phyloP scores from a whole-genome alignment of 768 basidiomycete species.

The Leucocoprinus leucothites region DNA sequence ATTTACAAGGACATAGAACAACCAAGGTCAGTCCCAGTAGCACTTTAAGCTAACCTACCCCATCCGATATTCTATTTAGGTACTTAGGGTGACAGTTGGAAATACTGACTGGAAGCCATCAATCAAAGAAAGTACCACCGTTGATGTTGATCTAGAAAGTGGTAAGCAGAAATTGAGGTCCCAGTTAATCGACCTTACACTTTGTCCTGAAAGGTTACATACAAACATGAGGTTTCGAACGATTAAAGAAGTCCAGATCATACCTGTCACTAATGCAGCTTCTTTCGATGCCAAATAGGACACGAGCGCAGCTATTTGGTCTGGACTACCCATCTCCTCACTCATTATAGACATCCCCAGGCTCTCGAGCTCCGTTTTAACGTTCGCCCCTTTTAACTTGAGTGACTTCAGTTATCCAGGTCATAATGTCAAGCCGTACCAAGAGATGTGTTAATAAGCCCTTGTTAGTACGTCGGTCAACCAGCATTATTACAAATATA shows the following conservation, averaged over 20 bases:
- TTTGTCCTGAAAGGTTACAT: slow-evolving; percentile 5
- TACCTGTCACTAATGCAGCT: slow-evolving; percentile 18
- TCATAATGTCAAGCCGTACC: not conserved
- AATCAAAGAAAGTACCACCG: slow-evolving; percentile 19
- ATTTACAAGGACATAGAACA: no score
- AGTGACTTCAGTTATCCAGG: not conserved
- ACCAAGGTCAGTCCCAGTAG: no score
- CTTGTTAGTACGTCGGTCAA: not conserved
- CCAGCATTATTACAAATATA: not conserved
- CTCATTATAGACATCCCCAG: not conserved
- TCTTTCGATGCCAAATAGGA: slow-evolving; percentile 19
- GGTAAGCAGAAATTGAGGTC: no score
- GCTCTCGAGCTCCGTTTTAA: not conserved
- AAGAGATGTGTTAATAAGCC: not conserved
- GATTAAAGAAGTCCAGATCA: not conserved
- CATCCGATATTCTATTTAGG: no score
- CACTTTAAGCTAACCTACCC: no score
- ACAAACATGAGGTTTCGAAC: not conserved
- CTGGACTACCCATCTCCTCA: not conserved
- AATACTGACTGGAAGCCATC: no score
- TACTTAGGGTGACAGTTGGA: no score
- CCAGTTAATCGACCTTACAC: no score
- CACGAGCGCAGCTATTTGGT: slow-evolving; percentile 17
- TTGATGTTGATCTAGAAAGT: slow-evolving; percentile 12
- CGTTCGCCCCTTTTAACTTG: not conserved